A percentile compares a stretch with the other conserved stretches of the same genome.
Evolutionary conservation across 352 stramenopile genomes (phyloP).

Genomic region (Globisporangium recalcitrans): DNA sequence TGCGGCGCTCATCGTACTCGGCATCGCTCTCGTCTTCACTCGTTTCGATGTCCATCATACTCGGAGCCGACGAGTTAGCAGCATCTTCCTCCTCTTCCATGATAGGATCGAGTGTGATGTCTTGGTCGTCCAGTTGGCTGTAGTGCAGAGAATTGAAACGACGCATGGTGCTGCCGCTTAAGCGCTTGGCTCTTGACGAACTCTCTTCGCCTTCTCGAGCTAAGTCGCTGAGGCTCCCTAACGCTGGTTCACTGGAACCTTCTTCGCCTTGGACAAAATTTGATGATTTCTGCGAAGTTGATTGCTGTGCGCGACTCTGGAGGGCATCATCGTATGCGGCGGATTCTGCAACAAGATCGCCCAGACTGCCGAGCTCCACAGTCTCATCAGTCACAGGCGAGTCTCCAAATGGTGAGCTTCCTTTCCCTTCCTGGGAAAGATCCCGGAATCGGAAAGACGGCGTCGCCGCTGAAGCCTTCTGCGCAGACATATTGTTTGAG

Average conservation of each 20-base stretch:
- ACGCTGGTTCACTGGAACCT: conserved; percentile 13
- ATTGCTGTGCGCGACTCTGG: conserved; percentile 18
- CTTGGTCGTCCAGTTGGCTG: conserved; percentile 29
- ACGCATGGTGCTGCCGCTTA: conserved; percentile 8
- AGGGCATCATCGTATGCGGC: conserved; percentile 32
- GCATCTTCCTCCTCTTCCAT: conserved; percentile 57
- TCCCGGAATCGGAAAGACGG: conserved; percentile 12
- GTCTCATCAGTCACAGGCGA: conserved; percentile 38
- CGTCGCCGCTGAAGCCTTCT: conserved; percentile 7
- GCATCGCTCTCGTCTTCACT: conserved; percentile 48
- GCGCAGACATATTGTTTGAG: conserved; percentile 9
- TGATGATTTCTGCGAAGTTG: conserved; percentile 5
- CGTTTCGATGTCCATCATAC: conserved; percentile 71
- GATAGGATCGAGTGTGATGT: conserved; percentile 55
- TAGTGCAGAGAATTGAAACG: conserved; percentile 17
- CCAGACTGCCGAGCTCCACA: conserved; percentile 53
- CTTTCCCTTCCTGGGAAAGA: conserved; percentile 11
- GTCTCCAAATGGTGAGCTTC: conserved; percentile 23
- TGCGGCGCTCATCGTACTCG: conserved; percentile 40
- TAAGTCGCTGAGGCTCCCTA: conserved; percentile 21
- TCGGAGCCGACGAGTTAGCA: conserved; percentile 45
- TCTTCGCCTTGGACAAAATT: conserved; percentile 16
- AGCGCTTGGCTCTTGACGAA: neutral
- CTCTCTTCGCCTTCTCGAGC: conserved; percentile 22
- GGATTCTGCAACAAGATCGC: conserved; percentile 52